Evolutionary conservation across 139 green algal genomes (phyloP), one percentile per base, ranked within the genome.

Genomic region (Tetradesmus obliquus): DNA sequence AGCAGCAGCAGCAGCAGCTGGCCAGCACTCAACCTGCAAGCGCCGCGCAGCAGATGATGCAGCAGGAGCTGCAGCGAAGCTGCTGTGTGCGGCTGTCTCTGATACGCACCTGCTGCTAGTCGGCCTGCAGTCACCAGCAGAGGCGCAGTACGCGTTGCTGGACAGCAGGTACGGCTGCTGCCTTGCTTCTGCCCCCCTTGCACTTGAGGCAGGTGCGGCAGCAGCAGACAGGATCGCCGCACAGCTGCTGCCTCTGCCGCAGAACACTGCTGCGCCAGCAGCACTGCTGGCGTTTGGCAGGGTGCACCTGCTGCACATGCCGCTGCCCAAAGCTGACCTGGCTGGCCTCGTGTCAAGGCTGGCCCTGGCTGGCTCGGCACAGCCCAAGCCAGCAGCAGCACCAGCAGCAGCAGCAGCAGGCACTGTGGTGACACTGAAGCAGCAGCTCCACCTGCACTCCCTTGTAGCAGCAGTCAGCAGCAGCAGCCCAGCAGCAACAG

Each of bases 81-180:
- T 84, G 51, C n/a, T 91, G 55, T 60, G 45, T n/a, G n/a, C 54
- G 32, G 88, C 79, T 54, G 51, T 91, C 19, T 71, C 54, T 17
- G 57, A 60, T 7, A 80, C 76, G 9, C 88, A 92, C 57, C 80
- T 92, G 58, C 88, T 92, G 45, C 60, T 92, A 54, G 80, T 88
- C 45, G 15, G 54, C 24, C 12, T 88, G 32, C 58, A 72, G 45
- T 54, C 58, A 19, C 7, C 5, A 22, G 15, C 55, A 45, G 76
- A 54, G 32, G 79, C 45, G 15, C 6, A 20, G 79, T 54, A 88
- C 51, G 88, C 88, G 10, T 17, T 88, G 7, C 13, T 92, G 3
- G 88, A 87, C 60, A 82, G 71, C 58, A 80, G 80, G 24, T 82
- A 88, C 53, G 88, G 80, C 88, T 82, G 88, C 80, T 87, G 79